Conservation (phyloP, 2,329 filamentous ascomycete genomes). For the Diaporthe vexans region DNA sequence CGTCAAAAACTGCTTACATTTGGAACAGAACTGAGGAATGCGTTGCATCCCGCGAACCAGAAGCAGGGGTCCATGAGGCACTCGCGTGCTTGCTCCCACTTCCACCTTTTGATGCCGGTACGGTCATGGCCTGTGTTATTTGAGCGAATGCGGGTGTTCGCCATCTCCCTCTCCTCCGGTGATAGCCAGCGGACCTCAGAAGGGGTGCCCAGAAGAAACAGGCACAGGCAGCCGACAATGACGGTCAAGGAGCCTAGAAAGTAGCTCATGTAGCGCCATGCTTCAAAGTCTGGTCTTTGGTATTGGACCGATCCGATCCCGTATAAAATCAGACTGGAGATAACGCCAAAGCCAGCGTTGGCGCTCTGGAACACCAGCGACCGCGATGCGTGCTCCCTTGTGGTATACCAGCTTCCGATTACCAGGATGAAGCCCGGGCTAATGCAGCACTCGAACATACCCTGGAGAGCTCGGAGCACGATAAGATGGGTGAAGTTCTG, state of each 20-base stretch:
- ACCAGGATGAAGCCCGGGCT: conserved; percentile 56
- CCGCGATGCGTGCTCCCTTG: conserved; percentile 54
- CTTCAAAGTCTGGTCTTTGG: conserved; percentile 48
- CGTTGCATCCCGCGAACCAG: conserved; percentile 55
- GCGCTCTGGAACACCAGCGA: conserved; percentile 54
- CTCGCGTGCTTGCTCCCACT: conserved; percentile 54
- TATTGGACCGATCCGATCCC: conserved; percentile 52
- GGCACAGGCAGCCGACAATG: conserved; percentile 50
- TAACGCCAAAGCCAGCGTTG: conserved; percentile 55
- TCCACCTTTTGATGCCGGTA: conserved; percentile 54
- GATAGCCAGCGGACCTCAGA: conserved; percentile 55
- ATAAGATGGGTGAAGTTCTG: conserved; percentile 55
- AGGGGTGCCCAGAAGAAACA: conserved; percentile 54
- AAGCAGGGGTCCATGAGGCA: conserved; percentile 53
- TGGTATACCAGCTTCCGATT: conserved; percentile 55
- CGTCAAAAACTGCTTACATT: conserved; percentile 44
- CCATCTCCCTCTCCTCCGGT: conserved; percentile 52
- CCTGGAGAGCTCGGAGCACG: conserved; percentile 53
- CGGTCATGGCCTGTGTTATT: conserved; percentile 56
- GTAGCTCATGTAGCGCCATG: conserved; percentile 57
- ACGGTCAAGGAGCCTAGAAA: conserved; percentile 54
- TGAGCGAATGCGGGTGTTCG: conserved; percentile 51
- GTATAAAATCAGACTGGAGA: conserved; percentile 53
- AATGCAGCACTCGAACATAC: conserved; percentile 55
- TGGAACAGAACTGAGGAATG: conserved; percentile 53